Percentiles rank a stretch among this genome's conserved stretches.
These are phyloP conservation scores for Phytophthora tubulina DNA, from an alignment of 352 stramenopile genomes.

Conservation along the genomic window DNA sequence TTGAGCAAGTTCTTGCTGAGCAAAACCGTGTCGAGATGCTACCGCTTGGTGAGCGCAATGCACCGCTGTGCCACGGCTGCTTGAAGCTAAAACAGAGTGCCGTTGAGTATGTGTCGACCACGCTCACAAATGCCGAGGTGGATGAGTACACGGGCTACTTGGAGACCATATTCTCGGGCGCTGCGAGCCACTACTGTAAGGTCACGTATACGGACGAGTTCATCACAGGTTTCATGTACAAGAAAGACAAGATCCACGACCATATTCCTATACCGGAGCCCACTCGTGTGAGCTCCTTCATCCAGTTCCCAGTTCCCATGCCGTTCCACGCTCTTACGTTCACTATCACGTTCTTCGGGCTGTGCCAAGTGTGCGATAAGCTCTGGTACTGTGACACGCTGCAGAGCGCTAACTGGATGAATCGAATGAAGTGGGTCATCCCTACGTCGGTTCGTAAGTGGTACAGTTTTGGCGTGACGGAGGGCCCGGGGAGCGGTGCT, in stretches of 20 bases:
- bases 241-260: conserved; percentile 92
- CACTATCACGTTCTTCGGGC: conserved; percentile 84
- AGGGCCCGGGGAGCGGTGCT: conserved; percentile 83
- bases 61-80: conserved; percentile 83
- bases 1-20: conserved; percentile 76
- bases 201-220: conserved; percentile 88
- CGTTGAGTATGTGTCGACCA: conserved; percentile 80
- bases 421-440: conserved; percentile 92
- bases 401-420: conserved; percentile 85
- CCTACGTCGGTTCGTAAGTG: conserved; percentile 87
- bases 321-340: conserved; percentile 90
- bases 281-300: conserved; percentile 88
- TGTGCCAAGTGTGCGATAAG: conserved; percentile 90
- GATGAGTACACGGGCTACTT: conserved; percentile 77
- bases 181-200: conserved; percentile 85
- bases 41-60: conserved; percentile 81
- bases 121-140: conserved; percentile 67
- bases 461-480: conserved; percentile 87
- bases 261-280: conserved; percentile 90
- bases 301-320: conserved; percentile 90
- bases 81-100: conserved; percentile 84
- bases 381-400: conserved; percentile 91
- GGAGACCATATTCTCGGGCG: conserved; percentile 87
- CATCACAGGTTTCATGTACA: conserved; percentile 91
- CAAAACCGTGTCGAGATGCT: conserved; percentile 88